Evolutionary conservation across 768 basidiomycete genomes (phyloP).

Genomic region (Tulasnella sp.): DNA sequence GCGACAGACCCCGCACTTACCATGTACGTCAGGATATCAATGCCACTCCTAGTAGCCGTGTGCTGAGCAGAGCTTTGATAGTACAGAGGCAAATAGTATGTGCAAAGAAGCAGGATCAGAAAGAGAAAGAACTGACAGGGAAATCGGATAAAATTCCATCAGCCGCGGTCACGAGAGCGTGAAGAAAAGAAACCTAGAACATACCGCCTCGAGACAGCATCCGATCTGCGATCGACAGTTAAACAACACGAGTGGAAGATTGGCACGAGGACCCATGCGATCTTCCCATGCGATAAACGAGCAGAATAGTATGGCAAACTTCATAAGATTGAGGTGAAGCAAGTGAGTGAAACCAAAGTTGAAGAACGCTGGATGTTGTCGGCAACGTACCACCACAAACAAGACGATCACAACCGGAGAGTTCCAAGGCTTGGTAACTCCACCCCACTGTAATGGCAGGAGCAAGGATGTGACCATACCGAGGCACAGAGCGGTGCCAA

Average conservation of each 20-base stretch:
- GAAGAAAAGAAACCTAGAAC: background rate
- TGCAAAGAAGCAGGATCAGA: slow-evolving; percentile 20
- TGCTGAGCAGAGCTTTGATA: slow-evolving; percentile 25
- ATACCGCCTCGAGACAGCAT: slow-evolving; percentile 21
- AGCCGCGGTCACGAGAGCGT: background rate
- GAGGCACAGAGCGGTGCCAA: slow-evolving; percentile 29
- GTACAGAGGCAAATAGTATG: slow-evolving; percentile 28
- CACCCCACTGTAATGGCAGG: slow-evolving; percentile 34
- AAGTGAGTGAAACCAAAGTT: too few relatives aligned
- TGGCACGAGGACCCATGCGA: slow-evolving; percentile 27
- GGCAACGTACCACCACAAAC: background rate
- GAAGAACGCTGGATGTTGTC: background rate
- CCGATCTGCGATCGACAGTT: slow-evolving; percentile 25
- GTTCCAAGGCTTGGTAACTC: slow-evolving; percentile 31
- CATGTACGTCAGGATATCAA: slow-evolving; percentile 31
- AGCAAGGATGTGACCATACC: slow-evolving; percentile 29
- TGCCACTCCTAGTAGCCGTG: slow-evolving; percentile 27
- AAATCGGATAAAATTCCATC: background rate
- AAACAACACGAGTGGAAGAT: slow-evolving; percentile 29
- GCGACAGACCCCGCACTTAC: background rate
- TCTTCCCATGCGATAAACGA: slow-evolving; percentile 28
- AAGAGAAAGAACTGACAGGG: slow-evolving; percentile 21
- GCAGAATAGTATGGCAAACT: slow-evolving; percentile 24
- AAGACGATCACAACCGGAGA: slow-evolving; percentile 28
- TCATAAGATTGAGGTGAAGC: too few relatives aligned